Evolutionary conservation across 257 asterid species (phyloP).

Genomic region (Salvia splendens): DNA sequence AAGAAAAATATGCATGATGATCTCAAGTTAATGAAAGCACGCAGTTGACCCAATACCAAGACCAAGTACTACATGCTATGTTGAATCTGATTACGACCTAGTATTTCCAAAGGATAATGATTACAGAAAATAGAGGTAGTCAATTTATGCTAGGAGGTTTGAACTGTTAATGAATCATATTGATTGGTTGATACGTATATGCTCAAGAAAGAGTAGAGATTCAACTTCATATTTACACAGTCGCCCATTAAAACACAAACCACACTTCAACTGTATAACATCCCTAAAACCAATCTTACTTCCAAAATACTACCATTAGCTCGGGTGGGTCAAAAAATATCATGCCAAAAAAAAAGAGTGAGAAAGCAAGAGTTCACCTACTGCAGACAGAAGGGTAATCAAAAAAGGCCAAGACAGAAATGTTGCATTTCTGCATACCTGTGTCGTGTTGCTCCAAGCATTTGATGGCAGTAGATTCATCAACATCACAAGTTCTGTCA

Average conservation of each 20-base stretch:
- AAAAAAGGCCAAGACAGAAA: background rate
- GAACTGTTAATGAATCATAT: too few species aligned
- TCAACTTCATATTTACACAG: slow-evolving; percentile 19
- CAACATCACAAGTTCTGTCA: slow-evolving; percentile 37
- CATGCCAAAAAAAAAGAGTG: background rate
- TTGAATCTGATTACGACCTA: too few species aligned
- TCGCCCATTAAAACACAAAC: background rate
- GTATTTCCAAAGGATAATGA: too few species aligned
- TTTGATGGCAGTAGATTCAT: slow-evolving; percentile 61
- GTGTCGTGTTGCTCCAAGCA: slow-evolving; percentile 57
- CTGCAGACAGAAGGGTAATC: background rate
- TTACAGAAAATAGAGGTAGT: too few species aligned
- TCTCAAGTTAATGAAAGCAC: too few species aligned
- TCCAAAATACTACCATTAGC: slow-evolving; percentile 5
- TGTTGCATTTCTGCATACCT: background rate
- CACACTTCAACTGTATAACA: slow-evolving; percentile 1
- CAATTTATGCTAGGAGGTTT: too few species aligned
- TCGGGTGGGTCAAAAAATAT: slow-evolving; percentile 11
- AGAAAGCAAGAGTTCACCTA: slow-evolving; percentile 7
- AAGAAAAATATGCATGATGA: too few species aligned
- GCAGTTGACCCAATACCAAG: too few species aligned
- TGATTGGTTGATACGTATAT: background rate
- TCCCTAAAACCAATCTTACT: slow-evolving; percentile 3
- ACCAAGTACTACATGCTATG: too few species aligned
- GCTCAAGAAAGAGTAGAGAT: background rate